phyloP scores from a whole-genome alignment of 768 basidiomycete species.

The Rubroboletus satanas region DNA sequence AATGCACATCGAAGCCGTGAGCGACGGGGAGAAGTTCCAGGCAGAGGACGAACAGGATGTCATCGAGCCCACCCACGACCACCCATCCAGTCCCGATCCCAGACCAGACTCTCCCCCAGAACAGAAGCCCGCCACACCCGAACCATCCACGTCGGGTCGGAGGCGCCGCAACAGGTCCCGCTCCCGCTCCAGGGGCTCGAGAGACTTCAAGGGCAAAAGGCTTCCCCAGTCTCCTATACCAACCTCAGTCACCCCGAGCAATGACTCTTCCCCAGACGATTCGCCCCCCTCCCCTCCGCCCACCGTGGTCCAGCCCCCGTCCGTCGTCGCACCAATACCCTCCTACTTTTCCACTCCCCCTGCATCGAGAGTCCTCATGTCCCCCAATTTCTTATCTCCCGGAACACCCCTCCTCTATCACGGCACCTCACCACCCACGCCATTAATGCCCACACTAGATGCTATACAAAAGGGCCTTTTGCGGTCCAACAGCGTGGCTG shows the following conservation, averaged over 20 bases:
- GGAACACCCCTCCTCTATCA: slow-evolving; percentile 58
- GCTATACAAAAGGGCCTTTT: slow-evolving; percentile 75
- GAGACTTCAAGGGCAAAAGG: slow-evolving; percentile 66
- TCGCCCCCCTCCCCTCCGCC: slow-evolving; percentile 32
- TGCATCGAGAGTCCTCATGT: slow-evolving; percentile 36
- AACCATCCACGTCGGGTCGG: slow-evolving; percentile 39
- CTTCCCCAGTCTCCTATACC: slow-evolving; percentile 46
- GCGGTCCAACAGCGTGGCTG: slow-evolving; percentile 88
- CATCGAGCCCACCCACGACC: slow-evolving; percentile 6
- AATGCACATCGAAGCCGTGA: slow-evolving; percentile 79
- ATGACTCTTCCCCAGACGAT: slow-evolving; percentile 72
- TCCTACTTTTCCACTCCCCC: slow-evolving; percentile 50
- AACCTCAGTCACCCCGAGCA: slow-evolving; percentile 43
- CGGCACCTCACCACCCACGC: slow-evolving; percentile 58
- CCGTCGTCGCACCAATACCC: slow-evolving; percentile 51
- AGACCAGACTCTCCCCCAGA: slow-evolving; percentile 28
- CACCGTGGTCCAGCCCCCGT: slow-evolving; percentile 22
- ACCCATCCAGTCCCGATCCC: slow-evolving; percentile 20
- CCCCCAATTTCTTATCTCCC: slow-evolving; percentile 49
- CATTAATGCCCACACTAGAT: slow-evolving; percentile 71
- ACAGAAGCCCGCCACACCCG: slow-evolving; percentile 35
- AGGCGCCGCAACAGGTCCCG: slow-evolving; percentile 75
- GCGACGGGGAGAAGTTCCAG: slow-evolving; percentile 68
- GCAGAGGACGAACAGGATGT: slow-evolving; percentile 33
- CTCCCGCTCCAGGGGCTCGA: slow-evolving; percentile 55